These are phyloP conservation scores for Cyathus olla DNA, from an alignment of 1,284 basidiomycete genomes.

Conservation along the genomic window DNA sequence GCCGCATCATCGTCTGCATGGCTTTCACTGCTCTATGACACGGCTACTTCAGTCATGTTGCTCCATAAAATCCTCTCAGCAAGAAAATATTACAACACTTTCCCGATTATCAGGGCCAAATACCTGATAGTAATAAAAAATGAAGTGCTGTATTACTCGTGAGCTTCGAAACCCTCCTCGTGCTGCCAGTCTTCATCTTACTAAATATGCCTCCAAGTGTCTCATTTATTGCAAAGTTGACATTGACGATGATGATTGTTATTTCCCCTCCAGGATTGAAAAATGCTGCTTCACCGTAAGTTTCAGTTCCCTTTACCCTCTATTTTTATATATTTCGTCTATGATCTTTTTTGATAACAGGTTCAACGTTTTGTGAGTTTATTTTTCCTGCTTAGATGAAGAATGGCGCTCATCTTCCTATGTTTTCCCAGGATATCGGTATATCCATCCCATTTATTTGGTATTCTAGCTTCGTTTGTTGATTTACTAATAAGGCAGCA, in stretches of 20 bases:
- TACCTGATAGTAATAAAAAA: slow-evolving; percentile 51
- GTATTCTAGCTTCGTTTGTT: too few species aligned
- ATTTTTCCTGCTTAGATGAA: too few species aligned
- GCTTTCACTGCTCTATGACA: slow-evolving; percentile 58
- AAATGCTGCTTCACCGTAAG: slow-evolving; percentile 57
- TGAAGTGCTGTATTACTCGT: slow-evolving; percentile 59
- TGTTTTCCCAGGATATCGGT: too few species aligned
- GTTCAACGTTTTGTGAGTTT: too few species aligned
- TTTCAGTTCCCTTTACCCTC: too few species aligned
- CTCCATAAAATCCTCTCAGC: slow-evolving; percentile 45
- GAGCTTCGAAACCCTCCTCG: slow-evolving; percentile 2
- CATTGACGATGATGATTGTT: slow-evolving; percentile 56
- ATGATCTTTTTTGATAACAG: too few species aligned
- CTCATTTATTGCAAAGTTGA: slow-evolving; percentile 54
- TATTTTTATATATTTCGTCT: too few species aligned
- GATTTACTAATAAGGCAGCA: too few species aligned
- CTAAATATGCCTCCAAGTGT: slow-evolving; percentile 34
- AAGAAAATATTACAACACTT: slow-evolving; percentile 34
- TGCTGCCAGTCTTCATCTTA: background rate
- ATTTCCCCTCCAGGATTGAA: slow-evolving; percentile 45
- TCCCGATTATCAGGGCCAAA: too few species aligned
- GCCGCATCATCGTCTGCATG: slow-evolving; percentile 57
- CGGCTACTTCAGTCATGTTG: slow-evolving; percentile 47
- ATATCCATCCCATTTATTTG: too few species aligned
- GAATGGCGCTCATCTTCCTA: too few species aligned